Percentiles rank a stretch among this genome's conserved stretches.
phyloP scores from a whole-genome alignment of 164 flowering plant species.

The Nelumbo lutea region DNA sequence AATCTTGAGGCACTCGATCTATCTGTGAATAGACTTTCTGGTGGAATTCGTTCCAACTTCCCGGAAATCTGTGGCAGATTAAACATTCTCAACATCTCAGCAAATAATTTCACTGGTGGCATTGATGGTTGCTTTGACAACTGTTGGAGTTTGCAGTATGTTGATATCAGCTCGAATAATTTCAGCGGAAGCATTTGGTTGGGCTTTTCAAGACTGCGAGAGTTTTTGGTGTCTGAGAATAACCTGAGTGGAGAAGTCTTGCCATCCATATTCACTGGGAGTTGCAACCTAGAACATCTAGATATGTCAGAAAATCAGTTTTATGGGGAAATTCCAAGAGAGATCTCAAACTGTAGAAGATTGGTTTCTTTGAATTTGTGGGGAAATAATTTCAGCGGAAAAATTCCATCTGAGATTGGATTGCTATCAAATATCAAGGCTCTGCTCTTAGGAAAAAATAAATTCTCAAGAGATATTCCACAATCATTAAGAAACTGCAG shows the following conservation, averaged over 20 bases:
- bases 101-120: conserved; percentile 51
- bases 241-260: conserved; percentile 37
- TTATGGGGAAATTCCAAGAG: conserved; percentile 41
- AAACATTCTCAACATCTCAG: conserved; percentile 47
- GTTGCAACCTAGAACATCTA: conserved; percentile 43
- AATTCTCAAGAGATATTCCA: conserved; percentile 52
- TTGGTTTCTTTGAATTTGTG: conserved; percentile 40
- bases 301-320: conserved; percentile 70
- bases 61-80: conserved; percentile 50
- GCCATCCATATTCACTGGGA: conserved; percentile 25
- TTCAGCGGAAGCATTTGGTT: conserved; percentile 54
- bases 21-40: conserved; percentile 50
- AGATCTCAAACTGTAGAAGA: conserved; percentile 47
- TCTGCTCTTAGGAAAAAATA: conserved; percentile 61
- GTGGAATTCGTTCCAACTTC: conserved; percentile 35
- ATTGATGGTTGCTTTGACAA: conserved; percentile 38
- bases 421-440: conserved; percentile 32
- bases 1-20: conserved; percentile 60
- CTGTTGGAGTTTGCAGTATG: conserved; percentile 43
- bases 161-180: conserved; percentile 65
- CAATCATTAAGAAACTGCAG: conserved; percentile 43
- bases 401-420: conserved; percentile 55
- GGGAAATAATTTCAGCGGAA: conserved; percentile 62
- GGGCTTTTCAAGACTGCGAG: conserved; percentile 40
- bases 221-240: conserved; percentile 56